Conservation (phyloP, 345 rosid species). For the Gossypium mustelinum region DNA sequence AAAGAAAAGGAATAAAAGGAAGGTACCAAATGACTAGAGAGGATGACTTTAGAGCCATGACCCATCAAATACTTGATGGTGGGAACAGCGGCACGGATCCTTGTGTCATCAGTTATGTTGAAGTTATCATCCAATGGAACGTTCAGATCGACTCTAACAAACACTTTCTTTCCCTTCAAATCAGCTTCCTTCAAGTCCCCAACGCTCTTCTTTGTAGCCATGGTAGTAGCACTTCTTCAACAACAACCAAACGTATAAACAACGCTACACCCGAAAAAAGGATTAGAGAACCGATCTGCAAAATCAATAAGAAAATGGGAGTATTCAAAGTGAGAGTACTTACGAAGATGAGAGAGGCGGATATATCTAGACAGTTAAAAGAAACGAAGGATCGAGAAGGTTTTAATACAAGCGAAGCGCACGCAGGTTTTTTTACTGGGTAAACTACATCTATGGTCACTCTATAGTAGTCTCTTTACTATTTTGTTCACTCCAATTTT, state of each 20-base stretch:
- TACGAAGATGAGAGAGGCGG: neutral
- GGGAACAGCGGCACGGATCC: conserved; percentile 55
- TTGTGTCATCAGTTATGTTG: conserved; percentile 50
- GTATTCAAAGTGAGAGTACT: neutral
- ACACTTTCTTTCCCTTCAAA: conserved; percentile 66
- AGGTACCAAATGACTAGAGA: conserved; percentile 44
- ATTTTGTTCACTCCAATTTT: too few species aligned
- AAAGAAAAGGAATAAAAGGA: neutral
- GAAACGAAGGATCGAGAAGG: neutral
- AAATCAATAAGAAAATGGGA: neutral
- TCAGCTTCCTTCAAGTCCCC: conserved; percentile 44
- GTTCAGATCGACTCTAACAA: conserved; percentile 58
- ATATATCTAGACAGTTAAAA: neutral
- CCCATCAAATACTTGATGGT: conserved; percentile 48
- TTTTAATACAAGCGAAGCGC: neutral
- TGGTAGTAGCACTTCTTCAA: conserved; percentile 4
- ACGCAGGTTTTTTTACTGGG: too few species aligned
- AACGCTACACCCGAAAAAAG: neutral
- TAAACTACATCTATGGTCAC: too few species aligned
- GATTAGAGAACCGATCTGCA: neutral
- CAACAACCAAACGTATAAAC: neutral
- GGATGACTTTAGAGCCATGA: conserved; percentile 42
- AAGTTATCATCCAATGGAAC: conserved; percentile 48
- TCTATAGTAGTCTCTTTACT: too few species aligned
- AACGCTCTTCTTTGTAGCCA: conserved; percentile 56